Conservation (phyloP, 1,284 basidiomycete genomes). For the Pseudozyma flocculosa region DNA sequence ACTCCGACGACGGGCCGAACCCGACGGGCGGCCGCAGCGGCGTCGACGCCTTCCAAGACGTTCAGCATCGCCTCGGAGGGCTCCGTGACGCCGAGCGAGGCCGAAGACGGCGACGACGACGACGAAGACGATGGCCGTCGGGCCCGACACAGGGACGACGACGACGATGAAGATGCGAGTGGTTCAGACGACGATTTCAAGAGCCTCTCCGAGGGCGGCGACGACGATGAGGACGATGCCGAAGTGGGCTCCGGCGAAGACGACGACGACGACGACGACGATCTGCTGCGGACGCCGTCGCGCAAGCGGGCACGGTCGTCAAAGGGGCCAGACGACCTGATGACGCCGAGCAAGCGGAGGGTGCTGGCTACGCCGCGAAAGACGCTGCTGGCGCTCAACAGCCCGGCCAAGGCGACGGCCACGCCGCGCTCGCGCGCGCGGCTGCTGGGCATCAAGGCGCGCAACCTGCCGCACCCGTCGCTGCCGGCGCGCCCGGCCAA, state of each 20-base stretch:
- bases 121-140: slow-evolving; percentile 13
- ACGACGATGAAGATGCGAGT: slow-evolving; percentile 6
- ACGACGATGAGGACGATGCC: slow-evolving; percentile 21
- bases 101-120: too few relatives aligned
- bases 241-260: slow-evolving; percentile 7
- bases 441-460: slow-evolving; percentile 24
- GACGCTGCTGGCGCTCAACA: slow-evolving; percentile 15
- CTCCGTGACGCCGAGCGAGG: too few relatives aligned
- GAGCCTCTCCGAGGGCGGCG: slow-evolving; percentile 9
- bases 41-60: too few relatives aligned
- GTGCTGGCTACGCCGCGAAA: slow-evolving; percentile 24
- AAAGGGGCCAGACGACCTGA: background rate
- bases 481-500: slow-evolving; percentile 40
- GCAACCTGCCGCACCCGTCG: slow-evolving; percentile 24
- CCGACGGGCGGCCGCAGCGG: too few relatives aligned
- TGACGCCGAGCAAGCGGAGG: slow-evolving; percentile 27
- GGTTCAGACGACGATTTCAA: slow-evolving; percentile 35
- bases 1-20: too few relatives aligned
- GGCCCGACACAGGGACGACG: too few relatives aligned
- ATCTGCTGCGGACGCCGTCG: background rate
- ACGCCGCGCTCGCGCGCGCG: slow-evolving; percentile 34
- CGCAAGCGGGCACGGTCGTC: too few relatives aligned
- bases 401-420: slow-evolving; percentile 27
- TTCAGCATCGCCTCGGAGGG: too few relatives aligned
- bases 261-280: slow-evolving; percentile 9